Evolutionary conservation across 2,329 filamentous ascomycete genomes (phyloP).

Genomic region (Curvularia lunata): DNA sequence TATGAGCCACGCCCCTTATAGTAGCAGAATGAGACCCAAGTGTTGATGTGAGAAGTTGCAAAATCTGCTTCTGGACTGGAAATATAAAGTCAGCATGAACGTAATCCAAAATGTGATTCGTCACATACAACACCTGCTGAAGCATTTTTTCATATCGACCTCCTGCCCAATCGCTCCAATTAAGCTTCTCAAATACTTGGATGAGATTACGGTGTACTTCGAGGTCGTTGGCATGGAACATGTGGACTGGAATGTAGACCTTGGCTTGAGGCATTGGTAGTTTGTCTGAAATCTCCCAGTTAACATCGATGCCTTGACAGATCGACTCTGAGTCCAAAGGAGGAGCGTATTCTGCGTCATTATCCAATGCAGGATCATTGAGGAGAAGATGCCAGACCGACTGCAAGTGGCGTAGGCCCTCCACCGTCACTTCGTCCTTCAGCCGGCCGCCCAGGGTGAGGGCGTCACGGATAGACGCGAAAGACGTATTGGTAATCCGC

Average conservation of each 20-base stretch:
- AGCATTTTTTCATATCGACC: not conserved
- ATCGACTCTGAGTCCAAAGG: not conserved
- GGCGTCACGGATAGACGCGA: not conserved
- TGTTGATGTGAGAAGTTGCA: too few relatives aligned
- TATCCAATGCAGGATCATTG: not conserved
- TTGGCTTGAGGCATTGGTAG: not conserved
- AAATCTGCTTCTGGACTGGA: too few relatives aligned
- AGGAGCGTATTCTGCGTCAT: not conserved
- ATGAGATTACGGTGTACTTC: not conserved
- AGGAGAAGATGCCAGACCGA: not conserved
- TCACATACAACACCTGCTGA: not conserved
- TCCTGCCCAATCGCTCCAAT: not conserved
- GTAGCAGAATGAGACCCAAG: too few relatives aligned
- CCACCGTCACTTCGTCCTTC: not conserved
- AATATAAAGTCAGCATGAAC: too few relatives aligned
- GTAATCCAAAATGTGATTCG: too few relatives aligned
- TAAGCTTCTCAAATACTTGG: not conserved
- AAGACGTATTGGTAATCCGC: not conserved
- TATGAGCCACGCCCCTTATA: too few relatives aligned
- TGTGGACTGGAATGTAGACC: not conserved
- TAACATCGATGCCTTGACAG: not conserved
- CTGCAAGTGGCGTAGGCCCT: not conserved
- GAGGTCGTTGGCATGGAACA: not conserved
- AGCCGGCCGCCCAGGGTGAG: not conserved
- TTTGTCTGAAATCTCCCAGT: not conserved